These are phyloP conservation scores for Eremochloa ophiuroides DNA, from an alignment of 176 grass and related monocot genomes.

Conservation along the genomic window DNA sequence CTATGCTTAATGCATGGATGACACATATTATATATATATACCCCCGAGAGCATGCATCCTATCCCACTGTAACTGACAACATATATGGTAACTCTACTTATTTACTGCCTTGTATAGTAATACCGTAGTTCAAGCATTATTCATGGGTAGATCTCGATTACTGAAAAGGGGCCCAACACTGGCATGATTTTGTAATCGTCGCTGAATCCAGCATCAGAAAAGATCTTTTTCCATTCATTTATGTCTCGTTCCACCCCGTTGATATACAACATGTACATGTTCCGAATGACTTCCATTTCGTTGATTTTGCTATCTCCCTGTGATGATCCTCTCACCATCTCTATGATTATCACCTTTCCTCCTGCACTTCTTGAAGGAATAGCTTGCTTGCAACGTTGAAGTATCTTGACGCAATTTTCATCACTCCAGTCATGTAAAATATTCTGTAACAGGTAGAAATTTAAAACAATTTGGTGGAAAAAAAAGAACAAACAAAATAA, in stretches of 20 bases:
- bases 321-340: slow-evolving; percentile 2
- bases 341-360: slow-evolving; percentile 29
- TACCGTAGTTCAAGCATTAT: background rate
- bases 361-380: background rate
- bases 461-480: background rate
- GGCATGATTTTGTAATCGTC: slow-evolving; percentile 40
- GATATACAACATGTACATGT: slow-evolving; percentile 16
- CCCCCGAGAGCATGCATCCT: too few species aligned
- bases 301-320: background rate
- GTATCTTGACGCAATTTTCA: slow-evolving; percentile 24
- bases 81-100: too few species aligned
- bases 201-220: slow-evolving; percentile 36
- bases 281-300: slow-evolving; percentile 14
- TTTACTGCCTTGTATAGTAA: too few species aligned
- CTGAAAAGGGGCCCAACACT: background rate
- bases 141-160: slow-evolving; percentile 26
- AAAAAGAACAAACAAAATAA: background rate
- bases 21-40: too few species aligned
- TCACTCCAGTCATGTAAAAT: slow-evolving; percentile 5
- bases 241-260: slow-evolving; percentile 23
- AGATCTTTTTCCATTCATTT: slow-evolving; percentile 37
- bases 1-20: too few species aligned
- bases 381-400: slow-evolving; percentile 25
- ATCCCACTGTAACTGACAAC: too few species aligned
- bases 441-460: background rate